Evolutionary conservation across 2,329 filamentous ascomycete species (phyloP).

Genomic region (Pseudocercospora vitis): DNA sequence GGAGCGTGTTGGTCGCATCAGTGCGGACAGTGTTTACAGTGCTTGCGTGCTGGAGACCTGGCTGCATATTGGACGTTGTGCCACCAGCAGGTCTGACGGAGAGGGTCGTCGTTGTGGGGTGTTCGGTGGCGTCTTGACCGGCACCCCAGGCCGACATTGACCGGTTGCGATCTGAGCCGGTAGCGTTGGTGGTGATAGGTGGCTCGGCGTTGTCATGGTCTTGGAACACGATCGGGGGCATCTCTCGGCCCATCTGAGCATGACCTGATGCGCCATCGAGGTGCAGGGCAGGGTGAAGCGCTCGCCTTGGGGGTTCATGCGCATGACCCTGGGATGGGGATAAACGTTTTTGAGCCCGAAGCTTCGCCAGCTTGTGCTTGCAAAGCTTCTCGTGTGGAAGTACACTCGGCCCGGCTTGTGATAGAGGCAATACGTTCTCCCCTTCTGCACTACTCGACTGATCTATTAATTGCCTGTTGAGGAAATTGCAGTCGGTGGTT

Average conservation of each 20-base stretch:
- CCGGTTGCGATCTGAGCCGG: background rate
- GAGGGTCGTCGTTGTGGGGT: conserved; percentile 12
- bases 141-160: background rate
- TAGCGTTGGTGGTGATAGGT: background rate
- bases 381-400: conserved; percentile 6
- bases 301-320: background rate
- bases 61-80: conserved; percentile 12
- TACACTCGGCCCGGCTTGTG: background rate
- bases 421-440: background rate
- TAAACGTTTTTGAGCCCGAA: background rate
- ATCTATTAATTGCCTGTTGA: background rate
- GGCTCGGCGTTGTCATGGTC: conserved; percentile 5
- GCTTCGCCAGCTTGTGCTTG: conserved; percentile 19
- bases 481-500: background rate
- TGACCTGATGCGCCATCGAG: conserved; percentile 15
- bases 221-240: conserved; percentile 7
- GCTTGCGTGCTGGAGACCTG: conserved; percentile 5
- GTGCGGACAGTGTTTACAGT: background rate
- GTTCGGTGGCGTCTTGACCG: background rate
- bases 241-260: conserved; percentile 3
- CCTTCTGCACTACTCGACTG: background rate
- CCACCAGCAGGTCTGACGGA: conserved; percentile 10
- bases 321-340: background rate
- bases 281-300: conserved; percentile 5
- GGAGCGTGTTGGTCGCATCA: conserved; percentile 2